Evolutionary conservation across 2,329 filamentous ascomycete species (phyloP), one percentile per base, ranked within the genome.

Genomic region (Penicillium sp.): DNA sequence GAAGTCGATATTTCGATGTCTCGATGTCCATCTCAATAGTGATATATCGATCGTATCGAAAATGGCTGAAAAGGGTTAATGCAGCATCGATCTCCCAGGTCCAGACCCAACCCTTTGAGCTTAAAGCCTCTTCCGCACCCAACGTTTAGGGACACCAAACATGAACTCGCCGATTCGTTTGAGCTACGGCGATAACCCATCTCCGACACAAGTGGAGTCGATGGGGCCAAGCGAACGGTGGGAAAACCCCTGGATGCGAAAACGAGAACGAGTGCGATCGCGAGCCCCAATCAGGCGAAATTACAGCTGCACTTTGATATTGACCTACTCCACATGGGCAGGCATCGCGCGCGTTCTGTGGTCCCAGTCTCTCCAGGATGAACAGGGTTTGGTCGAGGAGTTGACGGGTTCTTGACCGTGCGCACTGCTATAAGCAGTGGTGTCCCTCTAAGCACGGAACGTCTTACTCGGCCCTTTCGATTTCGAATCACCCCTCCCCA

Each of bases 221-320:
- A 26, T 33, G 31, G 26, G 13, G 33, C 48, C 48, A 61, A 52
- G 46, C 53, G 58, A 60, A 54, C 24, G 43, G 7, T 24, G n/a
- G 52, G 51, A 58, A 58, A 60, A 63, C 36, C 51, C 41, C 56
- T 21, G 52, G 57, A 26, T 49, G 47, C 64, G 67, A 68, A 31
- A 58, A 51, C 49, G 58, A 62, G 38, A 56, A 57, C 58, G 61
- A 66, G 42, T 57, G 54, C 63, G 61, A 63, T 26, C 29, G 8
- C 49, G 58, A 54, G 9, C 21, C 8, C 57, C 54, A 61, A 57
- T 54, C 23, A 10, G 7, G 39, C 36, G 8, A 29, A 13, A 21
- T 21, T 3, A 21, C 18, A 21, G 18, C 18, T 21, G 18, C 18
- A 9, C 15, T 42, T 39, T 18, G 21, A 45, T 28, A 7, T 10